Evolutionary conservation across 129 eudicot genomes (phyloP).

Genomic region (Scalesia atractyloides): DNA sequence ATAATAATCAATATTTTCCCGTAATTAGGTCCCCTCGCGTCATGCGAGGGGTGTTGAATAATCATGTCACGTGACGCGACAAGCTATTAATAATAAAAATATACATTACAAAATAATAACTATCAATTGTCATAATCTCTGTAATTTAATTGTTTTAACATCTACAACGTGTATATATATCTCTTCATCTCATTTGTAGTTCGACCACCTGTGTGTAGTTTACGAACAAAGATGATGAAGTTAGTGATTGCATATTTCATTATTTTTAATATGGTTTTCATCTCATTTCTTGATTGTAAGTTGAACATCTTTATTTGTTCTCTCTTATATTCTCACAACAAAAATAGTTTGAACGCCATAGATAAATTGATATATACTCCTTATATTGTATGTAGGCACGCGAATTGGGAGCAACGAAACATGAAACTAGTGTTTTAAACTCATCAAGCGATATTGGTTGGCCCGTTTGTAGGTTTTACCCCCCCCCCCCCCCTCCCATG

Average conservation of each 20-base stretch:
- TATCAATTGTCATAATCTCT: neutral
- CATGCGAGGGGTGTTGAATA: no score
- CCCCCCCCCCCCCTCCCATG: neutral
- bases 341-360: neutral
- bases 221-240: constrained; percentile 4
- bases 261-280: neutral
- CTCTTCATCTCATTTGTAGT: neutral
- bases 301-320: neutral
- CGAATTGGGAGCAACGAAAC: neutral
- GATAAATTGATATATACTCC: neutral
- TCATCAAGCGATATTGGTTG: constrained; percentile 1
- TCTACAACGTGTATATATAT: neutral
- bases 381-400: constrained; percentile 12
- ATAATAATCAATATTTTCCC: no score
- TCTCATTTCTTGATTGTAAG: constrained; percentile 15
- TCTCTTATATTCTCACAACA: neutral
- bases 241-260: neutral
- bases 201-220: neutral
- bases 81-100: neutral
- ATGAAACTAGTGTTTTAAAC: neutral
- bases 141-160: neutral
- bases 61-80: no score
- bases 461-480: neutral
- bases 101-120: neutral
- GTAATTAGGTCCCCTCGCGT: no score